Conservation (phyloP, 805 yeast species). For the Sungouiozyma intestinalis region DNA sequence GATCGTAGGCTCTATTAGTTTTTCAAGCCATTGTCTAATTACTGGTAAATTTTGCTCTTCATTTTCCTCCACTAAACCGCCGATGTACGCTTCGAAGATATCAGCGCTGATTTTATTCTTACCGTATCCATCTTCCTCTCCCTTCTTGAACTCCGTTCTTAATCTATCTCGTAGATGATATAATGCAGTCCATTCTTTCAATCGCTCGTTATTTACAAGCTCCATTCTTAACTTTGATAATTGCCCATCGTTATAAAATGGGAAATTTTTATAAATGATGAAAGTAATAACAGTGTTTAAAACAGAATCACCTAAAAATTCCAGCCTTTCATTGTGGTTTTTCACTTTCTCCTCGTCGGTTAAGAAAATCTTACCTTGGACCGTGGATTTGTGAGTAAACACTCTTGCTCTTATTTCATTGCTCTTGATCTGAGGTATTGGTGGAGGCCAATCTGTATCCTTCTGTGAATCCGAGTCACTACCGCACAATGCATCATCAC, state of each 20-base stretch:
- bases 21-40: slow-evolving; percentile 47
- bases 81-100: slow-evolving; percentile 88
- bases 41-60: slow-evolving; percentile 34
- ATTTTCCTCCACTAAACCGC: slow-evolving; percentile 60
- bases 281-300: slow-evolving; percentile 63
- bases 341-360: slow-evolving; percentile 46
- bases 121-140: slow-evolving; percentile 32
- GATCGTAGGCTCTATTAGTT: slow-evolving; percentile 40
- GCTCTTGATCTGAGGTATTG: slow-evolving; percentile 55
- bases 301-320: slow-evolving; percentile 84
- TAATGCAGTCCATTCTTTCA: slow-evolving; percentile 56
- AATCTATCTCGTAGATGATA: slow-evolving; percentile 58
- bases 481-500: slow-evolving; percentile 24
- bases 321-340: slow-evolving; percentile 76
- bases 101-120: slow-evolving; percentile 73
- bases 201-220: slow-evolving; percentile 61
- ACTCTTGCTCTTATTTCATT: slow-evolving; percentile 54
- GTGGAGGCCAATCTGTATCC: slow-evolving; percentile 44
- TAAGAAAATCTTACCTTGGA: slow-evolving; percentile 46
- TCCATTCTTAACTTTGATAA: slow-evolving; percentile 59
- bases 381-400: slow-evolving; percentile 69
- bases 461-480: slow-evolving; percentile 16
- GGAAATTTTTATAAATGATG: slow-evolving; percentile 55
- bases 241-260: slow-evolving; percentile 70
- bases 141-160: slow-evolving; percentile 36